phyloP scores from a whole-genome alignment of 2,329 filamentous ascomycete species.

The Coniochaeta sp. region DNA sequence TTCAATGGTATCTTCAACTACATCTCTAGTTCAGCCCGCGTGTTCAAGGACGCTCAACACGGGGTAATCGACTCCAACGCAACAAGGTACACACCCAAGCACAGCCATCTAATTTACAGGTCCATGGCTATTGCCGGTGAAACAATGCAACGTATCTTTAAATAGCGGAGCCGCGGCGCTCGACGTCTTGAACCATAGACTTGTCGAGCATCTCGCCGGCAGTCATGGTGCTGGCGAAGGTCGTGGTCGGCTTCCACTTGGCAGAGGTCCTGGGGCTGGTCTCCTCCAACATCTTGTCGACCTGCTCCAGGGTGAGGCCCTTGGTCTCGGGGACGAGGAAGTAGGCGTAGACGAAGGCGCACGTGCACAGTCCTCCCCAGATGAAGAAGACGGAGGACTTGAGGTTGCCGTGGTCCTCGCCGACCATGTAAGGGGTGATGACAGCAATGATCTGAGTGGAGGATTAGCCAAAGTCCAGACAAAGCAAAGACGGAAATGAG shows the following conservation, averaged over 20 bases:
- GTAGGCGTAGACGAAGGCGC: slow-evolving; percentile 58
- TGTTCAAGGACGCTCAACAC: not conserved
- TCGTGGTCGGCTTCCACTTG: slow-evolving; percentile 67
- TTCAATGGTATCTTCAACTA: slow-evolving; percentile 1
- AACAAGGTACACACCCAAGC: not conserved
- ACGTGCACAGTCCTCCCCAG: slow-evolving; percentile 61
- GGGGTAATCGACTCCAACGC: not conserved
- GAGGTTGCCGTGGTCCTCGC: slow-evolving; percentile 54
- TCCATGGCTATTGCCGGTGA: not conserved
- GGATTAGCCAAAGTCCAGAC: not conserved
- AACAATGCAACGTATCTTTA: not conserved
- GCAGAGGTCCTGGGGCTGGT: slow-evolving; percentile 67
- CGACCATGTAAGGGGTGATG: slow-evolving; percentile 68
- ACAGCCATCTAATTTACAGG: not conserved
- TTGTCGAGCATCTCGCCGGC: not conserved
- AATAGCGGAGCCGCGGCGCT: not conserved
- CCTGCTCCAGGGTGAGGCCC: slow-evolving; percentile 71
- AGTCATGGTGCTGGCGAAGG: slow-evolving; percentile 43
- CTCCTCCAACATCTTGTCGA: slow-evolving; percentile 87
- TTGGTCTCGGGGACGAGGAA: slow-evolving; percentile 70
- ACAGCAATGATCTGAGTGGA: slow-evolving; percentile 43
- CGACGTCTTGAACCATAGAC: not conserved
- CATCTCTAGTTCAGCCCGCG: not conserved
- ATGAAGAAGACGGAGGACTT: slow-evolving; percentile 67
- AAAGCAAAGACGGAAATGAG: not conserved